These are phyloP conservation scores for Rhodotorula taiwanensis DNA, from an alignment of 768 basidiomycete genomes.

Conservation along the genomic window DNA sequence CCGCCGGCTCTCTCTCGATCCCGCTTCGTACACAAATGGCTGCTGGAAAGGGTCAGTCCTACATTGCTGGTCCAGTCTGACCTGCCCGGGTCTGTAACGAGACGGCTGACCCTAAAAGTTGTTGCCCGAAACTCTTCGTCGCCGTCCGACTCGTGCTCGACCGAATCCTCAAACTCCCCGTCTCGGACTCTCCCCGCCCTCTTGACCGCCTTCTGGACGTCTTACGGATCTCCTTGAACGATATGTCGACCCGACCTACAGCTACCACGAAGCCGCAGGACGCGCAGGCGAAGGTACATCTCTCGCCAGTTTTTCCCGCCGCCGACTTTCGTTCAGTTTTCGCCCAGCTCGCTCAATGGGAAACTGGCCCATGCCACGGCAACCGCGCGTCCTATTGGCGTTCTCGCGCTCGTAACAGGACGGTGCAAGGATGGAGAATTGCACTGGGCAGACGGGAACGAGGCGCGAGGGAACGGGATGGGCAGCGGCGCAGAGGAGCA, in stretches of 20 bases:
- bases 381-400: no score
- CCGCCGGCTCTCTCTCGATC: neutral
- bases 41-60: conserved; percentile 6
- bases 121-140: no score
- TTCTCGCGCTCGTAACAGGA: no score
- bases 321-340: neutral
- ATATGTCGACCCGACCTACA: neutral
- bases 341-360: neutral
- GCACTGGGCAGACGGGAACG: neutral
- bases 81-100: neutral
- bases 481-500: no score
- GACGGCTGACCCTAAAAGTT: neutral
- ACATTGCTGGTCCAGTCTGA: neutral
- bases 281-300: conserved; percentile 39
- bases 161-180: neutral
- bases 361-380: neutral
- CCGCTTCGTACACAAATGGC: conserved; percentile 3
- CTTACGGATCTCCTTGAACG: no score
- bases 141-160: neutral
- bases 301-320: neutral
- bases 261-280: conserved; percentile 46
- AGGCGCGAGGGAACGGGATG: neutral
- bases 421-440: neutral
- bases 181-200: no score
- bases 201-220: no score